These are phyloP conservation scores for Dendrocalamus latiflorus DNA, from an alignment of 202 grass and related monocot species.

Conservation along the genomic window DNA sequence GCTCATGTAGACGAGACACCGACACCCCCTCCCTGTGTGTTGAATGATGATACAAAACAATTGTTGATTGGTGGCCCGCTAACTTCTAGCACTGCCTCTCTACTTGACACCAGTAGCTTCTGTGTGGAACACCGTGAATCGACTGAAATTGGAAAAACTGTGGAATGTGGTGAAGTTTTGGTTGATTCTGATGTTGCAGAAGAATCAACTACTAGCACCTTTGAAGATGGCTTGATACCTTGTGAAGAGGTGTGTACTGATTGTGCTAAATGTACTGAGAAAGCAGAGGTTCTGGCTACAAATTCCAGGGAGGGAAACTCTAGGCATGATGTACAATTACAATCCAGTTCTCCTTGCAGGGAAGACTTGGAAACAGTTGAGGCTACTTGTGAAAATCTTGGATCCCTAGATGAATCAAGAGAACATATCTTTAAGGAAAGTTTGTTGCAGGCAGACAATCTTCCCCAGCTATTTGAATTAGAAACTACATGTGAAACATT, in stretches of 20 bases:
- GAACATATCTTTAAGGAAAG: slow-evolving; percentile 37
- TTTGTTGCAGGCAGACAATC: slow-evolving; percentile 14
- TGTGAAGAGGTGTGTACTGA: slow-evolving; percentile 13
- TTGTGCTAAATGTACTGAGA: slow-evolving; percentile 10
- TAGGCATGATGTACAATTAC: slow-evolving; percentile 17
- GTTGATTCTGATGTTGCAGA: slow-evolving; percentile 30
- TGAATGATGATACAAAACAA: slow-evolving; percentile 21
- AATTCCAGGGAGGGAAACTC: slow-evolving; percentile 14
- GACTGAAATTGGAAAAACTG: neutral
- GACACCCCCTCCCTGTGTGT: neutral
- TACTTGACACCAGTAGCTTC: neutral
- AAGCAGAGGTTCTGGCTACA: slow-evolving; percentile 22
- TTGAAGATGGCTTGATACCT: slow-evolving; percentile 25
- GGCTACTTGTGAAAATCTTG: slow-evolving; percentile 31
- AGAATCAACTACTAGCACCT: slow-evolving; percentile 15
- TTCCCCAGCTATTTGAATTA: slow-evolving; percentile 5
- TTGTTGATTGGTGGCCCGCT: neutral
- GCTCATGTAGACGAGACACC: slow-evolving; percentile 2
- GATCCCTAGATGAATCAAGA: slow-evolving; percentile 44
- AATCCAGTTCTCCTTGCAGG: slow-evolving; percentile 11
- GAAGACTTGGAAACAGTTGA: slow-evolving; percentile 22
- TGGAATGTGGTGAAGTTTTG: slow-evolving; percentile 15
- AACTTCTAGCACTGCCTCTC: neutral
- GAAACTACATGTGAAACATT: slow-evolving; percentile 29
- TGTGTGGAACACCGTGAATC: slow-evolving; percentile 16